phyloP scores from a whole-genome alignment of 768 basidiomycete species.

The Boletus sp. region DNA sequence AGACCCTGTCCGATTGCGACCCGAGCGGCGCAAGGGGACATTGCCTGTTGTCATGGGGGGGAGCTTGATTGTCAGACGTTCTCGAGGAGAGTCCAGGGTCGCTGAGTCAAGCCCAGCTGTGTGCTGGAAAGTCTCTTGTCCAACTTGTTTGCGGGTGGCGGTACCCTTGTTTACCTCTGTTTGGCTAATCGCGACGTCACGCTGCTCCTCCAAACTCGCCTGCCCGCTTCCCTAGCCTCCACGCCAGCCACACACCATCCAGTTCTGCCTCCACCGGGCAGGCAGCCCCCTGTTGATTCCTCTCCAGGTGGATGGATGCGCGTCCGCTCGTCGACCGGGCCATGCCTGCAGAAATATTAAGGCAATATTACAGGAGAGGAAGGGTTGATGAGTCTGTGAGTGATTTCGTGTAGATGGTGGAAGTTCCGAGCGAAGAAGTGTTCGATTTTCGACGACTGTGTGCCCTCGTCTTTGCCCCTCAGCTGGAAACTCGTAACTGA shows the following conservation, averaged over 20 bases:
- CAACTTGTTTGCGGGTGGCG: conserved; percentile 32
- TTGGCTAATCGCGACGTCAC: conserved; percentile 20
- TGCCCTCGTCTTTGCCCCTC: conserved; percentile 20
- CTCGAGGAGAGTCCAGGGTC: conserved; percentile 22
- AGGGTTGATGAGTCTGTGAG: conserved; percentile 1
- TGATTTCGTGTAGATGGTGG: conserved; percentile 23
- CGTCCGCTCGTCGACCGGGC: neutral
- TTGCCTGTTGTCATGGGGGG: conserved; percentile 18
- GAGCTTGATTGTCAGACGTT: conserved; percentile 21
- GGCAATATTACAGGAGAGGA: conserved; percentile 2
- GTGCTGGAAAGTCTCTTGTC: conserved; percentile 19
- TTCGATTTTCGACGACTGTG: conserved; percentile 22
- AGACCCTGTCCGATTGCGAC: conserved; percentile 20
- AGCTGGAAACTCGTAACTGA: conserved; percentile 23
- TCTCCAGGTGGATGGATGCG: neutral
- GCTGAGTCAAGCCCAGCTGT: conserved; percentile 9
- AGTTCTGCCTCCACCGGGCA: neutral
- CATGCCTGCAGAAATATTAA: neutral
- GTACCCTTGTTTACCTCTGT: conserved; percentile 26
- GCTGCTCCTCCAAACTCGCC: conserved; percentile 25
- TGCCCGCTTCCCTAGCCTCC: conserved; percentile 22
- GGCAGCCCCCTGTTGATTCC: neutral
- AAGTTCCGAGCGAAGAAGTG: conserved; percentile 34
- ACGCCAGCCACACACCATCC: conserved; percentile 15
- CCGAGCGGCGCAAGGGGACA: conserved; percentile 24